A percentile compares a stretch with the other conserved stretches of the same genome.
These are phyloP conservation scores for Glaciozyma antarctica DNA, from an alignment of 768 basidiomycete genomes.

Conservation along the genomic window DNA sequence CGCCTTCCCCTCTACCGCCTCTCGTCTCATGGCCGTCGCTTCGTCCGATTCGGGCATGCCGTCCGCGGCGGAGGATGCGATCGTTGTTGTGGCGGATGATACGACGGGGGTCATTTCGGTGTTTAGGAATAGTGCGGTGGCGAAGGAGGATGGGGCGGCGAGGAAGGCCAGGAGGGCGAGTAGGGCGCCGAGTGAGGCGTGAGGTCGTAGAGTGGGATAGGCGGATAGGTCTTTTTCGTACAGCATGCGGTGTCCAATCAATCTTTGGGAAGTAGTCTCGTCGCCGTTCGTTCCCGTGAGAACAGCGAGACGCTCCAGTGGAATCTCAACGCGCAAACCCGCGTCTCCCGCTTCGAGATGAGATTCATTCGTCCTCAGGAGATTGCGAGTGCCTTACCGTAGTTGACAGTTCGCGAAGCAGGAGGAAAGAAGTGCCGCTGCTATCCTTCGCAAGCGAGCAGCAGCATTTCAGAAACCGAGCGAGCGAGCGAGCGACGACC, in stretches of 20 bases:
- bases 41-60: neutral
- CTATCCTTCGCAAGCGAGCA: too few species aligned
- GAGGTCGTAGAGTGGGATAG: neutral
- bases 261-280: too few species aligned
- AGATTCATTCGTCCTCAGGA: too few species aligned
- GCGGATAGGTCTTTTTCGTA: neutral
- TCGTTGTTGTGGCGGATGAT: conserved; percentile 27
- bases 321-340: too few species aligned
- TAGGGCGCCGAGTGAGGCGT: neutral
- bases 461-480: neutral
- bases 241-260: neutral
- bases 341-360: too few species aligned
- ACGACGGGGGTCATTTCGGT: conserved; percentile 16
- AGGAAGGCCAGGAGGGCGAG: neutral
- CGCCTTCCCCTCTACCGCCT: neutral
- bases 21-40: neutral
- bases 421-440: too few species aligned
- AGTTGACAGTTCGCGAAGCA: too few species aligned
- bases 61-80: conserved; percentile 10
- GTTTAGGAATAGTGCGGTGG: conserved; percentile 9
- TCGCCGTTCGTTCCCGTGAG: too few species aligned
- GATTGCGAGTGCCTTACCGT: too few species aligned
- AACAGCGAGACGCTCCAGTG: too few species aligned
- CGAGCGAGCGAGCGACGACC: neutral
- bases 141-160: neutral